Percentiles rank a stretch among this genome's conserved stretches.
These are phyloP conservation scores for Cyberlindnera samutprakarnensis DNA, from an alignment of 805 yeast genomes.

Conservation along the genomic window DNA sequence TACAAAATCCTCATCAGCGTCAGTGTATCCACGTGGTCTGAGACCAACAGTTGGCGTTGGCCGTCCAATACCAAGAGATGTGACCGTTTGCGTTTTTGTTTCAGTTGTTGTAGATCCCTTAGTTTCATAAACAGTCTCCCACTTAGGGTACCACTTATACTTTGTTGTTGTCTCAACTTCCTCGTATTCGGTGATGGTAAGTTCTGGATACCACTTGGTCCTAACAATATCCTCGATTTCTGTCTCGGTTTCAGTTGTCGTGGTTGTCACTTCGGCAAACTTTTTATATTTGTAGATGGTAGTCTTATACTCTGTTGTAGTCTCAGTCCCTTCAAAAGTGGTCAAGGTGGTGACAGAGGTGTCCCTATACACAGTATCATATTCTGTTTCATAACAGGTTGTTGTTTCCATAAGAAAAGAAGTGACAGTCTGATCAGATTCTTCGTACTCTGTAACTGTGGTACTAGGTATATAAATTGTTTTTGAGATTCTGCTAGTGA, in stretches of 20 bases:
- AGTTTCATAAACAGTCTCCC: slow-evolving; percentile 11
- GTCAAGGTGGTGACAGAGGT: slow-evolving; percentile 10
- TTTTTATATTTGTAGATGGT: slow-evolving; percentile 13
- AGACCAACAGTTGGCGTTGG: no score
- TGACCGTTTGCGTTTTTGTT: slow-evolving; percentile 4
- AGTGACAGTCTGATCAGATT: slow-evolving; percentile 20
- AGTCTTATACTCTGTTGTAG: slow-evolving; percentile 13
- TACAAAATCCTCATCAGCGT: no score
- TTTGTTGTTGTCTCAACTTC: slow-evolving; percentile 15
- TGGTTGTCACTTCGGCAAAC: slow-evolving; percentile 6
- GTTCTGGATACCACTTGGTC: slow-evolving; percentile 18
- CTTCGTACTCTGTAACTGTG: slow-evolving; percentile 22
- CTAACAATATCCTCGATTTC: slow-evolving; percentile 13
- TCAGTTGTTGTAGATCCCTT: slow-evolving; percentile 7
- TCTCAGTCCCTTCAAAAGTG: slow-evolving; percentile 8
- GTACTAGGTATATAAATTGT: slow-evolving; percentile 13
- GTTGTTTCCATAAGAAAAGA: slow-evolving; percentile 16
- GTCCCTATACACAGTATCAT: slow-evolving; percentile 17
- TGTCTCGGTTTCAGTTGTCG: slow-evolving; percentile 13
- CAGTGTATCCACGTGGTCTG: no score
- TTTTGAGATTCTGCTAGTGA: slow-evolving; percentile 9
- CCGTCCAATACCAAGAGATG: slow-evolving; percentile 8
- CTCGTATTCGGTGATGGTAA: slow-evolving; percentile 19
- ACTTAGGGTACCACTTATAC: slow-evolving; percentile 19
- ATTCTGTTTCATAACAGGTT: slow-evolving; percentile 12